Percentiles rank a stretch among this genome's conserved stretches.
Conservation (phyloP, 768 basidiomycete species). For the Phlegmacium glaucopus region DNA sequence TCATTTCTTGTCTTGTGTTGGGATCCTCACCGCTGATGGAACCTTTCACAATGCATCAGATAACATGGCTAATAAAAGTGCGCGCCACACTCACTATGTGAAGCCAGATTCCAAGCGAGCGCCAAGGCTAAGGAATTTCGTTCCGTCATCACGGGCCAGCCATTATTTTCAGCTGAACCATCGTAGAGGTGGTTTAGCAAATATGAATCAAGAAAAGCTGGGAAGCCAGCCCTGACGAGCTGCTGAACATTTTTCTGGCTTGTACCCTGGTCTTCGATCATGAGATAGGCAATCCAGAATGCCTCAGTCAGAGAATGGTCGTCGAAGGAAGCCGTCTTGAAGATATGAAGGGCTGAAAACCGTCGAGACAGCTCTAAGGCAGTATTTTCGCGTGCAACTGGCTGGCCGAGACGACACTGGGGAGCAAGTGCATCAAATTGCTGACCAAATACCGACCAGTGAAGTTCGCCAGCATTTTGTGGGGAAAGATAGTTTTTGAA, state of each 20-base stretch:
- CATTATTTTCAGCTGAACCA: slow-evolving; percentile 33
- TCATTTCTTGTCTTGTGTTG: slow-evolving; percentile 27
- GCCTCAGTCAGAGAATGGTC: slow-evolving; percentile 37
- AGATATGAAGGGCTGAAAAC: slow-evolving; percentile 39
- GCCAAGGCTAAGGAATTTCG: slow-evolving; percentile 43
- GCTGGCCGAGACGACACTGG: slow-evolving; percentile 31
- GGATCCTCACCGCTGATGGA: slow-evolving; percentile 31
- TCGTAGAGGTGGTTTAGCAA: slow-evolving; percentile 37
- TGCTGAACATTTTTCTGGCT: slow-evolving; percentile 44
- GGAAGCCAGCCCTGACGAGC: slow-evolving; percentile 40
- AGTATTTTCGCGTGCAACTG: slow-evolving; percentile 27
- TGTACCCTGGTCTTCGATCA: slow-evolving; percentile 53
- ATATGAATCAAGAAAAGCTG: slow-evolving; percentile 36
- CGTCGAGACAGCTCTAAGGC: slow-evolving; percentile 45
- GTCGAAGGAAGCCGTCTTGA: slow-evolving; percentile 36
- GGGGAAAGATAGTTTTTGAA: slow-evolving; percentile 23
- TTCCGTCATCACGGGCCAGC: slow-evolving; percentile 48
- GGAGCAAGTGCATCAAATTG: slow-evolving; percentile 48
- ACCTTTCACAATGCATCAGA: slow-evolving; percentile 17
- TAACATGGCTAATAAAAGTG: background rate
- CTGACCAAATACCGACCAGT: slow-evolving; percentile 37
- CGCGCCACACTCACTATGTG: slow-evolving; percentile 28
- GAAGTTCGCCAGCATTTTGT: slow-evolving; percentile 26
- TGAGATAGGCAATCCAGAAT: slow-evolving; percentile 51
- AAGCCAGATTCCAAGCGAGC: slow-evolving; percentile 45